Conservation (phyloP, 352 stramenopile genomes). For the Heterotrichella gracilis region DNA sequence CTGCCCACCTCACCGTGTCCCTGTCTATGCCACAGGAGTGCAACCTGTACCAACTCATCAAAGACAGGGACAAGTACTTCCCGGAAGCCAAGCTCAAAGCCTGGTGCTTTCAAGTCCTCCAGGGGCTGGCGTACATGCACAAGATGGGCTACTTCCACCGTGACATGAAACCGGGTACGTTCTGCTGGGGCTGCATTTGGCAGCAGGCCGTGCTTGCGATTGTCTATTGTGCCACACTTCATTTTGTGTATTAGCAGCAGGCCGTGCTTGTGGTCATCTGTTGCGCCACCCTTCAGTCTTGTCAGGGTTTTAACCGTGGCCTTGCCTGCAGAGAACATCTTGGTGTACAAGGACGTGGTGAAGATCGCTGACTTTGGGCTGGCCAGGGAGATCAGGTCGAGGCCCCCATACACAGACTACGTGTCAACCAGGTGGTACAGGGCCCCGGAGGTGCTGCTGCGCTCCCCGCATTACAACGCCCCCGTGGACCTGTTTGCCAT, state of each 20-base stretch:
- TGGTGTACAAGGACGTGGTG: constrained; percentile 59
- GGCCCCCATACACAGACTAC: constrained; percentile 75
- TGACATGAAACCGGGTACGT: constrained; percentile 92
- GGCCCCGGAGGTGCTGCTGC: constrained; percentile 72
- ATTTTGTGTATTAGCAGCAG: too few relatives aligned
- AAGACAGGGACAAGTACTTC: constrained; percentile 34
- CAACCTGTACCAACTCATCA: constrained; percentile 85
- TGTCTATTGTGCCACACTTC: too few relatives aligned
- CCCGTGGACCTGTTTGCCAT: constrained; percentile 82
- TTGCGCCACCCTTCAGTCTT: too few relatives aligned
- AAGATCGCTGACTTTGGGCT: constrained; percentile 95
- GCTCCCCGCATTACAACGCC: constrained; percentile 64
- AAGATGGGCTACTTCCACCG: constrained; percentile 86
- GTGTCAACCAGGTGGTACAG: constrained; percentile 85
- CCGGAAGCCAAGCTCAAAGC: constrained; percentile 64
- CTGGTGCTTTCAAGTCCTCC: constrained; percentile 85
- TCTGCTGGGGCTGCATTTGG: too few relatives aligned
- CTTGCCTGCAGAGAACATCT: constrained; percentile 83
- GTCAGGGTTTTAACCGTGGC: too few relatives aligned
- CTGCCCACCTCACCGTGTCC: too few relatives aligned
- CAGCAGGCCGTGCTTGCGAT: too few relatives aligned
- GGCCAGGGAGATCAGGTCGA: constrained; percentile 52
- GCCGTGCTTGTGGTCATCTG: too few relatives aligned
- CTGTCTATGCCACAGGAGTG: too few relatives aligned
- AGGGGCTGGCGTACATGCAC: constrained; percentile 83